Evolutionary conservation across 1,284 basidiomycete species (phyloP).

Genomic region (Naganishia sp.): DNA sequence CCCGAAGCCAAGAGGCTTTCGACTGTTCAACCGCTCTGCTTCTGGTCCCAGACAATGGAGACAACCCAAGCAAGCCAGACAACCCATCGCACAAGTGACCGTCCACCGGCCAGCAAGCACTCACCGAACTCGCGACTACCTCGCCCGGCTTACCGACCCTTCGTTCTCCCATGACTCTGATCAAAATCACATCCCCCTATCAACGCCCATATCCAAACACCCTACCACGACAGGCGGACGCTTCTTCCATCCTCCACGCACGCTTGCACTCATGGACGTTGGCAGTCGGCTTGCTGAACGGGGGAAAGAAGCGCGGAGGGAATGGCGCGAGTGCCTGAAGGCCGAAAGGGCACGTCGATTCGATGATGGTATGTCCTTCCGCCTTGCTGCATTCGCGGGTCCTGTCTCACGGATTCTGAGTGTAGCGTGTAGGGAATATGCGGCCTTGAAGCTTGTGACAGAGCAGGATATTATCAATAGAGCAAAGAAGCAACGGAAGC

Average conservation of each 20-base stretch:
- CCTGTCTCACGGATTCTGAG: neutral
- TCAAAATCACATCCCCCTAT: neutral
- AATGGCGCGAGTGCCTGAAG: slow-evolving; percentile 16
- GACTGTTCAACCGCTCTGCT: slow-evolving; percentile 1
- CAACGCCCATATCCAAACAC: neutral
- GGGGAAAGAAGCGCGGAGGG: slow-evolving; percentile 15
- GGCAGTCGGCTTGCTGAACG: slow-evolving; percentile 11
- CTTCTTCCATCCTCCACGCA: slow-evolving; percentile 1
- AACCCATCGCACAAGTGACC: slow-evolving; percentile 13
- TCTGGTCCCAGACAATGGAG: neutral
- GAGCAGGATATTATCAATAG: slow-evolving; percentile 26
- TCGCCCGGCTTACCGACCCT: neutral
- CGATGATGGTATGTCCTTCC: slow-evolving; percentile 22
- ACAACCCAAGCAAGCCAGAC: neutral
- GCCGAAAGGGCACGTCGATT: slow-evolving; percentile 28
- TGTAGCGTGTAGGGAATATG: slow-evolving; percentile 29
- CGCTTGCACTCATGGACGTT: slow-evolving; percentile 24
- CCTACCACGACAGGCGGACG: slow-evolving; percentile 11
- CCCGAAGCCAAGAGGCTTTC: neutral
- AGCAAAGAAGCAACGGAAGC: slow-evolving; percentile 19
- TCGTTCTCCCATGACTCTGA: neutral
- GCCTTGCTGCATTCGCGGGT: neutral
- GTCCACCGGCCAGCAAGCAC: slow-evolving; percentile 12
- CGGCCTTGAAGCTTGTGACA: slow-evolving; percentile 29
- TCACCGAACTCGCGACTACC: slow-evolving; percentile 17